Conservation (phyloP, 1,284 basidiomycete species). For the Cystobasidium pallidum region DNA sequence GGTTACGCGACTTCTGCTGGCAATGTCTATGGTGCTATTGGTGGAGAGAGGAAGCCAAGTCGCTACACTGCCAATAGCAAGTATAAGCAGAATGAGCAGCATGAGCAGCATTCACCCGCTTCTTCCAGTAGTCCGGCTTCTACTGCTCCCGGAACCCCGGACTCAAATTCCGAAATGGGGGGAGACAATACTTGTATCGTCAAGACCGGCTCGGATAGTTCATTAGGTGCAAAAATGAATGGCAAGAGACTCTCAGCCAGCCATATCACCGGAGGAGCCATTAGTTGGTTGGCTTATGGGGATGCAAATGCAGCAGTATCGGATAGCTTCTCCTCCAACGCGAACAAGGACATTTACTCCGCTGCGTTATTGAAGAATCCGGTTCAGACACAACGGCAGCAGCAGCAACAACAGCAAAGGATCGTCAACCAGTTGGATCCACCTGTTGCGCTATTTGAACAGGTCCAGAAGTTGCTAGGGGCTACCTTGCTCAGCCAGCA, state of each 20-base stretch:
- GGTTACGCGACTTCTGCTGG: constrained; percentile 26
- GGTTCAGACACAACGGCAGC: background rate
- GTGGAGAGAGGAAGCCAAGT: constrained; percentile 48
- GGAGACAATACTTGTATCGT: constrained; percentile 37
- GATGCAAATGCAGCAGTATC: background rate
- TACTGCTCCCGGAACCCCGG: constrained; percentile 50
- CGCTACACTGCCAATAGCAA: background rate
- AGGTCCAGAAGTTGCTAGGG: constrained; percentile 50
- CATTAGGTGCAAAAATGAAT: constrained; percentile 20
- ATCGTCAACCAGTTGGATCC: background rate
- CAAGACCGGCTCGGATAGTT: constrained; percentile 24
- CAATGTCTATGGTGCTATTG: constrained; percentile 52
- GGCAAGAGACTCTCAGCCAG: constrained; percentile 10
- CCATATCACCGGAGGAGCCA: background rate
- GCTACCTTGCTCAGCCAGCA: constrained; percentile 53
- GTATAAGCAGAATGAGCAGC: too few relatives aligned
- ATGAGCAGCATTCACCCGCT: background rate
- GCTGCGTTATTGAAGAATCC: constrained; percentile 8
- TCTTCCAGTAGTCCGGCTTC: constrained; percentile 46
- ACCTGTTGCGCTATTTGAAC: constrained; percentile 29
- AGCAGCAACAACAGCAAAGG: constrained; percentile 9
- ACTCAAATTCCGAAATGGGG: constrained; percentile 17
- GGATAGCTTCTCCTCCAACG: background rate
- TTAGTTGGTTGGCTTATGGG: background rate
- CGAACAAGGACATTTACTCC: constrained; percentile 1